Evolutionary conservation across 768 basidiomycete genomes (phyloP).

Genomic region (Mycena vulgaris): DNA sequence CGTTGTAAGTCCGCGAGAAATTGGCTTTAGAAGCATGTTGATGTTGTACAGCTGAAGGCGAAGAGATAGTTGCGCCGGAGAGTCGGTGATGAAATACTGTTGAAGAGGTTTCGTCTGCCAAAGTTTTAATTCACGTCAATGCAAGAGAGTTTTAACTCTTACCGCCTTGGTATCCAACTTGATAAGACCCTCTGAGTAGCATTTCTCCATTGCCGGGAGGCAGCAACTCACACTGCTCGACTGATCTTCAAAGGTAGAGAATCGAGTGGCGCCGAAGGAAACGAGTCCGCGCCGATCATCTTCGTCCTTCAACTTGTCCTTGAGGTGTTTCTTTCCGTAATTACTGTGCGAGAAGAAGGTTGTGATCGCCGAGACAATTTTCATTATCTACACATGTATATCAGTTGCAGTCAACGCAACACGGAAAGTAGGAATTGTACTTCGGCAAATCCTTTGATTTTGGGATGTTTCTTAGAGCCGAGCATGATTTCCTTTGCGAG

Average conservation of each 20-base stretch:
- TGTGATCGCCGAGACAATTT: slow-evolving; percentile 2
- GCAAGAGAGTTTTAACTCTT: neutral
- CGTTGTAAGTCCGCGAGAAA: slow-evolving; percentile 19
- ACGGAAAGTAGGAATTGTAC: neutral
- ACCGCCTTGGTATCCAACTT: slow-evolving; percentile 26
- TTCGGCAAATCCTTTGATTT: slow-evolving; percentile 23
- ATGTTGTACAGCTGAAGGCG: slow-evolving; percentile 16
- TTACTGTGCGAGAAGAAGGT: slow-evolving; percentile 31
- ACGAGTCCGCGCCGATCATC: slow-evolving; percentile 13
- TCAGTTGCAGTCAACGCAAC: neutral
- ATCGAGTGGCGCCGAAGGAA: slow-evolving; percentile 5
- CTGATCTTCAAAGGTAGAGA: slow-evolving; percentile 20
- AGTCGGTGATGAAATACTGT: slow-evolving; percentile 4
- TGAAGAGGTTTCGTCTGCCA: slow-evolving; percentile 11
- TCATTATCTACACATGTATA: neutral
- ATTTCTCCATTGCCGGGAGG: slow-evolving; percentile 5
- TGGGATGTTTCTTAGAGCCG: slow-evolving; percentile 31
- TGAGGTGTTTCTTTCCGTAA: slow-evolving; percentile 28
- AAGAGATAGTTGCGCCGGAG: neutral
- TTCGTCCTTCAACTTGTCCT: slow-evolving; percentile 1
- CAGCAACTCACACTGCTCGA: slow-evolving; percentile 8
- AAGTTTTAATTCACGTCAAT: neutral
- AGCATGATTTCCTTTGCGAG: slow-evolving; percentile 36
- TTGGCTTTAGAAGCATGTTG: slow-evolving; percentile 22
- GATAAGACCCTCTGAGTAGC: neutral